Base-by-base conservation (phyloP, 2,329 filamentous ascomycete species). In the Cladosporium phlei region DNA sequence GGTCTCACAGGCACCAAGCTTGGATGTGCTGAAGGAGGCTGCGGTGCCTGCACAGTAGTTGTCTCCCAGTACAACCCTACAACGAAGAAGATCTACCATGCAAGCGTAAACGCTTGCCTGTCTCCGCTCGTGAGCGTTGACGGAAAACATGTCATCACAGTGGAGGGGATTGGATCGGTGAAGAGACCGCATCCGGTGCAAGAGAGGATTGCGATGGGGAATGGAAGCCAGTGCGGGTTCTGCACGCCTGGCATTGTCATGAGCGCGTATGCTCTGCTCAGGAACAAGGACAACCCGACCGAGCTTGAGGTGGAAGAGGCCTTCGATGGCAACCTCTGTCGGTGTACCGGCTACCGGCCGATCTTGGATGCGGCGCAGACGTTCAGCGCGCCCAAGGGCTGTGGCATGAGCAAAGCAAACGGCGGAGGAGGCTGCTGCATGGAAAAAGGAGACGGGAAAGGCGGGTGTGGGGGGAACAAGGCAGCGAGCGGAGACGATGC, bases 191-290 rank as follows among this genome's bases (percentile, higher is more conserved):
- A 98, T 70, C 87, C 91, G 2, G 75, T 85, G 3, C 93, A 97
- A 65, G 89, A 97, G 70, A 79, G 93, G 38, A 86, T 98, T 58
- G 91, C 93, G 14, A 86, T 86, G 67, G 80, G 85, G 24, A 93
- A 95, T 69, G 93, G 93, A 38, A 95, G 88, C 57, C 91, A 98
- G 66, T 98, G 83, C 65, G 83, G 90, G 1, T 98, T 98, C 69
- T 98, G 93, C 62, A 97, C 93, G 0, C 93, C 93, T 4, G 93
- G 93, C 2, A 97, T 98, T 59, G 90, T 97, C 52, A 97, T 97
- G 82, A 96, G 90, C 65, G 69, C 97, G 47, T 98, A 98, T 66
- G 93, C 93, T 5, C 75, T 97, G 34, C 74, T 98, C 24, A 79
- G 93, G 50, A 97, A 97, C 61, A 86, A 90, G 55, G 75, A 82